Evolutionary conservation across 768 basidiomycete species (phyloP).

Genomic region (Macrocybe gigantea): DNA sequence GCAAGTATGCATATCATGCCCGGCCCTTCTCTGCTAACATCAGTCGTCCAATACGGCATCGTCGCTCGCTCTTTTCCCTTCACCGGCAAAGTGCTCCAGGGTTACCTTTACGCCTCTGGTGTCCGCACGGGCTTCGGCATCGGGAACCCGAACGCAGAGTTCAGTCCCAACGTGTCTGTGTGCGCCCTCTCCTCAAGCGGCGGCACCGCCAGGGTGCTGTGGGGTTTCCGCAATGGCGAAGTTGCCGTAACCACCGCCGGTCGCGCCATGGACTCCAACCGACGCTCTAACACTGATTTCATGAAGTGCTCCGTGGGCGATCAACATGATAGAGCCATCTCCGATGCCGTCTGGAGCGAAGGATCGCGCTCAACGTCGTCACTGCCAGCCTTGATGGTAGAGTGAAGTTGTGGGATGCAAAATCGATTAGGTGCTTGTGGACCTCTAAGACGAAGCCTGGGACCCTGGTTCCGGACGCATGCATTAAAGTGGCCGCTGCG

Average conservation of each 20-base stretch:
- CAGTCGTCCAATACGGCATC: constrained; percentile 62
- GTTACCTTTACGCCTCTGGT: constrained; percentile 62
- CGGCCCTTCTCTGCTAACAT: constrained; percentile 47
- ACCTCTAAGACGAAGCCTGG: constrained; percentile 36
- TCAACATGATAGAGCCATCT: constrained; percentile 56
- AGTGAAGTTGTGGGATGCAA: constrained; percentile 71
- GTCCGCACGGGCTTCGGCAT: constrained; percentile 51
- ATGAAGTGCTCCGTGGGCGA: constrained; percentile 48
- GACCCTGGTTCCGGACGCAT: constrained; percentile 39
- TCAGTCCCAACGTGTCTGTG: constrained; percentile 58
- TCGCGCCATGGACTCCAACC: constrained; percentile 50
- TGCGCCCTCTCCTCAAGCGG: constrained; percentile 58
- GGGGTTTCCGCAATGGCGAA: constrained; percentile 71
- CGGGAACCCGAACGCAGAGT: constrained; percentile 73
- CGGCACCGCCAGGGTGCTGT: constrained; percentile 59
- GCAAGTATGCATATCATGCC: constrained; percentile 57
- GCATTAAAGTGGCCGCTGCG: constrained; percentile 42
- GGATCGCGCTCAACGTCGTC: constrained; percentile 24
- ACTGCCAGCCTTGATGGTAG: constrained; percentile 59
- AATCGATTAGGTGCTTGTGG: constrained; percentile 54
- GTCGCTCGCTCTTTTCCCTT: constrained; percentile 70
- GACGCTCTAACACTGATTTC: constrained; percentile 38
- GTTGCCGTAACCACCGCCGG: constrained; percentile 54
- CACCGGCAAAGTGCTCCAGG: constrained; percentile 62
- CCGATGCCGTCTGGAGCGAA: constrained; percentile 49